Evolutionary conservation across 306 rosid species (phyloP).

Genomic region (Trifolium fragiferum): DNA sequence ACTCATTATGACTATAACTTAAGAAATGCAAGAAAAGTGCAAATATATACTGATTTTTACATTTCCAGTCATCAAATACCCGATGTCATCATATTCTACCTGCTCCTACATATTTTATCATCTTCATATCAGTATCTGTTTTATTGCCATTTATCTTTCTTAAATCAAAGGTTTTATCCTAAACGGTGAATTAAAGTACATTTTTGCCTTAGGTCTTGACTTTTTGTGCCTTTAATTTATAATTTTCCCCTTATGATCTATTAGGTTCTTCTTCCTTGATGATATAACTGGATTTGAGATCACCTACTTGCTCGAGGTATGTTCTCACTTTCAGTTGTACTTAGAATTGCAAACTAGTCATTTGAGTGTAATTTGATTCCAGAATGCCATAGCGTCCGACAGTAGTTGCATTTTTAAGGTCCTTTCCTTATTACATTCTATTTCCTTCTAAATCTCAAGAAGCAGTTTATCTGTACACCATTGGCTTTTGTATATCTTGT

Average conservation of each 20-base stretch:
- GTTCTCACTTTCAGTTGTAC: constrained; percentile 10
- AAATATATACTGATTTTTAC: constrained; percentile 10
- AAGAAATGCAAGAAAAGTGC: not conserved
- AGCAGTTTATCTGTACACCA: constrained; percentile 1
- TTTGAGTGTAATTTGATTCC: constrained; percentile 28
- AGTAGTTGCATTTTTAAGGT: constrained; percentile 11
- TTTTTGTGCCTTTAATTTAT: not conserved
- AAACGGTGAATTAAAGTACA: not conserved
- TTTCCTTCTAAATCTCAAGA: constrained; percentile 27
- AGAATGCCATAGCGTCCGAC: constrained; percentile 19
- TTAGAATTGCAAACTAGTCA: constrained; percentile 29
- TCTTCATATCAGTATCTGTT: constrained; percentile 20
- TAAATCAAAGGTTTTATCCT: constrained; percentile 22
- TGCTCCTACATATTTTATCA: constrained; percentile 14
- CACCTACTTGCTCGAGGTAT: constrained; percentile 81
- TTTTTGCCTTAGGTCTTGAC: constrained; percentile 5
- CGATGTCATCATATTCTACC: constrained; percentile 15
- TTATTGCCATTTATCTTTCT: constrained; percentile 8
- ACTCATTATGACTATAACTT: not conserved
- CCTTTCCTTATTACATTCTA: constrained; percentile 4
- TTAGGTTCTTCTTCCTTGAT: constrained; percentile 95
- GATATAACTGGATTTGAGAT: constrained; percentile 91
- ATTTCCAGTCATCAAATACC: constrained; percentile 3
- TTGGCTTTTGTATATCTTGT: constrained; percentile 12
- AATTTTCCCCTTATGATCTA: not conserved